These are phyloP conservation scores for Neckera pumila DNA, from an alignment of 225 moss, liverwort and hornwort genomes.

Conservation along the genomic window DNA sequence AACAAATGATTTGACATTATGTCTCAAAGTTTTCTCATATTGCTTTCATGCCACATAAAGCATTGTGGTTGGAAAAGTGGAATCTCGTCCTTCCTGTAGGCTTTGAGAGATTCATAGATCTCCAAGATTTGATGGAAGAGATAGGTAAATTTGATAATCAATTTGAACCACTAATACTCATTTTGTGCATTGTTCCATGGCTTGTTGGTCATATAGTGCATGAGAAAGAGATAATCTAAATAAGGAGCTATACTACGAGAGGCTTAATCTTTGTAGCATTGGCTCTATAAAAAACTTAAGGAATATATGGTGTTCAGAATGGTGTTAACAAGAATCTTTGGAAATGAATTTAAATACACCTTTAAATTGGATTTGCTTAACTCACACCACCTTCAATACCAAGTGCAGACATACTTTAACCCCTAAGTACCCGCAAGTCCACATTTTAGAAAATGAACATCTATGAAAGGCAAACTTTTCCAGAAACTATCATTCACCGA, in stretches of 20 bases:
- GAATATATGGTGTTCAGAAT: not conserved
- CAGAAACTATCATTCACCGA: not conserved
- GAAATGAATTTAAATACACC: not conserved
- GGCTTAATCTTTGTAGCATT: not conserved
- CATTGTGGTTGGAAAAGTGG: not conserved
- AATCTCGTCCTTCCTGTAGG: not conserved
- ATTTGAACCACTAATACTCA: not conserved
- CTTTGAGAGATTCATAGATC: not conserved
- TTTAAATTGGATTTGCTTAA: not conserved
- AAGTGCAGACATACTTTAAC: not conserved
- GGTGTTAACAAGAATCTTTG: not conserved
- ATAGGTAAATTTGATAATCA: not conserved
- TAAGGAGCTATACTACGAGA: not conserved
- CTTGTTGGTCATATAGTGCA: not conserved
- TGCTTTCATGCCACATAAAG: not conserved
- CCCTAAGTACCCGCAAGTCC: too few relatives aligned
- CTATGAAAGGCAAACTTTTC: not conserved
- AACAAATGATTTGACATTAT: not conserved
- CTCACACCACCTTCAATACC: not conserved
- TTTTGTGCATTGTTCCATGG: rapidly evolving
- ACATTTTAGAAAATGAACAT: not conserved
- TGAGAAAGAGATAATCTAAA: not conserved
- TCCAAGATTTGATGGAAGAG: not conserved
- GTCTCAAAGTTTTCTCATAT: not conserved
- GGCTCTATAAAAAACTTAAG: not conserved